Percentiles rank a stretch among this genome's conserved stretches.
These are phyloP conservation scores for Irpex lacteus DNA, from an alignment of 1,284 basidiomycete species.

Conservation along the genomic window DNA sequence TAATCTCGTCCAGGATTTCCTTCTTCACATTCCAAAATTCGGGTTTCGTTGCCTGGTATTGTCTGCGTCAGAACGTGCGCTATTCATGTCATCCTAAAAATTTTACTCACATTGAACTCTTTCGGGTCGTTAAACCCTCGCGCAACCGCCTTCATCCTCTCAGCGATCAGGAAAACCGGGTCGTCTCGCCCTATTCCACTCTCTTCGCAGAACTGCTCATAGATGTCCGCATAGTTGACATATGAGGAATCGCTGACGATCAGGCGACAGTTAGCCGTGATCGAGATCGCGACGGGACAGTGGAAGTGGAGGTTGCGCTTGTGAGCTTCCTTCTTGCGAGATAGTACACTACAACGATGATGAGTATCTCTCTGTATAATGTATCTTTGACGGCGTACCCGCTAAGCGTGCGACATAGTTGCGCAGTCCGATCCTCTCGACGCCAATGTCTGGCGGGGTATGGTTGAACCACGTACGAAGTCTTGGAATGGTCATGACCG, in stretches of 20 bases:
- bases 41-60: constrained; percentile 52
- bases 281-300: constrained; percentile 84
- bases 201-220: constrained; percentile 85
- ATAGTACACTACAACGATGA: constrained; percentile 59
- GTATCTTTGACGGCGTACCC: constrained; percentile 46
- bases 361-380: neutral
- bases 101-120: constrained; percentile 44
- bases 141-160: constrained; percentile 76
- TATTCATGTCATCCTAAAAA: neutral
- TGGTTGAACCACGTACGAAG: constrained; percentile 90
- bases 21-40: constrained; percentile 79
- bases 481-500: constrained; percentile 88
- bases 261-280: constrained; percentile 83
- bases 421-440: constrained; percentile 91
- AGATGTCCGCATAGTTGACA: constrained; percentile 90
- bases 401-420: constrained; percentile 92
- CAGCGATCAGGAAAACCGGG: constrained; percentile 79
- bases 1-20: constrained; percentile 90
- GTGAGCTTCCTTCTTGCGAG: constrained; percentile 89
- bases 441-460: constrained; percentile 87
- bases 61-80: too few relatives aligned
- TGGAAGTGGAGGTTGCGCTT: constrained; percentile 93
- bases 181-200: constrained; percentile 85
- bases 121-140: constrained; percentile 54
- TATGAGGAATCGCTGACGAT: constrained; percentile 93